Percentiles rank a stretch among this genome's conserved stretches.
Evolutionary conservation across 768 basidiomycete genomes (phyloP).

Genomic region (Strobilomyces dryophilus): DNA sequence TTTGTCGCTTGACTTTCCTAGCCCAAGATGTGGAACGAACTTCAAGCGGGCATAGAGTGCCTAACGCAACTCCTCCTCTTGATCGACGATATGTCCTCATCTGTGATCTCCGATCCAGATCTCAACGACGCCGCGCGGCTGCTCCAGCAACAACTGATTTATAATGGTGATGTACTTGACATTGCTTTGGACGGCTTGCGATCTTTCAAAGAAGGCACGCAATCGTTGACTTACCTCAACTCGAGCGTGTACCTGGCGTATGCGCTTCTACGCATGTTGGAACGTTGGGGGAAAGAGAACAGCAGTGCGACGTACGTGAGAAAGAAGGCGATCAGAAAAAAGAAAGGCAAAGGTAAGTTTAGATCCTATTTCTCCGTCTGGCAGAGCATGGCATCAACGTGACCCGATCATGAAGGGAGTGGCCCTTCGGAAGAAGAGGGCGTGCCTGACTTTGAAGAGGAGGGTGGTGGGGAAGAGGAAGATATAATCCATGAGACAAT

Average conservation of each 20-base stretch:
- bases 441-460: slow-evolving; percentile 65
- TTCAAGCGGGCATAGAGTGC: slow-evolving; percentile 92
- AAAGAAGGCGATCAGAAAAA: slow-evolving; percentile 51
- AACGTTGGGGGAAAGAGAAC: slow-evolving; percentile 76
- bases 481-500: slow-evolving; percentile 75
- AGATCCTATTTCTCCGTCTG: slow-evolving; percentile 20
- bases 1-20: slow-evolving; percentile 28
- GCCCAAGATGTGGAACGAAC: slow-evolving; percentile 93
- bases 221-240: slow-evolving; percentile 78
- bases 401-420: slow-evolving; percentile 29
- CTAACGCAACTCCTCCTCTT: slow-evolving; percentile 88
- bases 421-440: slow-evolving; percentile 51
- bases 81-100: slow-evolving; percentile 76
- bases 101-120: slow-evolving; percentile 33
- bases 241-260: slow-evolving; percentile 82
- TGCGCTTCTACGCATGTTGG: slow-evolving; percentile 83
- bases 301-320: slow-evolving; percentile 70
- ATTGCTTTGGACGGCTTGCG: slow-evolving; percentile 75
- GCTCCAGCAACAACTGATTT: slow-evolving; percentile 87
- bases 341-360: slow-evolving; percentile 47
- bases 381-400: slow-evolving; percentile 10
- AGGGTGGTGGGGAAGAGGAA: slow-evolving; percentile 55
- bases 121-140: slow-evolving; percentile 74
- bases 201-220: slow-evolving; percentile 76
- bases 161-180: slow-evolving; percentile 93